Evolutionary conservation across 129 eudicot genomes (phyloP).

Genomic region (Lactuca sativa): DNA sequence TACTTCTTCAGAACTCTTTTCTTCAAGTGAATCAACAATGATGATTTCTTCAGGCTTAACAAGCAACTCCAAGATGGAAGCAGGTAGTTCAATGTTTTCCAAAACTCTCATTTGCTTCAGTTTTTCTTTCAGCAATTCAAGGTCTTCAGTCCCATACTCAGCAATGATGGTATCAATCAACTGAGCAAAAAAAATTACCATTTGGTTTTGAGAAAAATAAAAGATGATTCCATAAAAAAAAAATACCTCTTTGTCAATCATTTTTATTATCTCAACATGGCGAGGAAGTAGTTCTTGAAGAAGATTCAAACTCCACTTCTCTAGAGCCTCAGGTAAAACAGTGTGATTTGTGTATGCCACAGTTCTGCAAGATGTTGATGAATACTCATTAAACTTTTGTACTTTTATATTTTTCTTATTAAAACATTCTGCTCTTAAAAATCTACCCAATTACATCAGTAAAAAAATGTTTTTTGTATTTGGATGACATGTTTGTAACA

Average conservation of each 20-base stretch:
- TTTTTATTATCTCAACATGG: constrained; percentile 73
- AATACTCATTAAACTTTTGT: neutral
- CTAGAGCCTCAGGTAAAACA: constrained; percentile 91
- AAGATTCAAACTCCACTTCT: constrained; percentile 82
- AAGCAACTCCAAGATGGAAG: constrained; percentile 50
- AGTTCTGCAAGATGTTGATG: constrained; percentile 44
- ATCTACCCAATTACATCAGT: neutral
- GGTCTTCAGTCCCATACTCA: constrained; percentile 70
- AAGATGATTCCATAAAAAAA: constrained; percentile 5
- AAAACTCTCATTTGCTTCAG: constrained; percentile 70
- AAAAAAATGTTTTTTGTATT: neutral
- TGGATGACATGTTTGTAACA: neutral
- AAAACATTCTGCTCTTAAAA: neutral
- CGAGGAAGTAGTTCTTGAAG: constrained; percentile 78
- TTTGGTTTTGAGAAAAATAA: neutral
- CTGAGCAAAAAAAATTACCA: constrained; percentile 34
- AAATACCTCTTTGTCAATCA: constrained; percentile 69
- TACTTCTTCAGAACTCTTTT: constrained; percentile 36
- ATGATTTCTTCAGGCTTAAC: constrained; percentile 47
- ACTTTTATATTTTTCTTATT: no score
- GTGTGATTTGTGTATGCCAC: constrained; percentile 95
- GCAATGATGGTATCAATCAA: constrained; percentile 57
- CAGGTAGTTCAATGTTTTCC: constrained; percentile 75
- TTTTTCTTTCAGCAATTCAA: constrained; percentile 69
- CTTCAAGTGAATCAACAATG: constrained; percentile 33